Conservation (phyloP, 2,329 filamentous ascomycete genomes). For the Colletotrichum lindemuthianum region DNA sequence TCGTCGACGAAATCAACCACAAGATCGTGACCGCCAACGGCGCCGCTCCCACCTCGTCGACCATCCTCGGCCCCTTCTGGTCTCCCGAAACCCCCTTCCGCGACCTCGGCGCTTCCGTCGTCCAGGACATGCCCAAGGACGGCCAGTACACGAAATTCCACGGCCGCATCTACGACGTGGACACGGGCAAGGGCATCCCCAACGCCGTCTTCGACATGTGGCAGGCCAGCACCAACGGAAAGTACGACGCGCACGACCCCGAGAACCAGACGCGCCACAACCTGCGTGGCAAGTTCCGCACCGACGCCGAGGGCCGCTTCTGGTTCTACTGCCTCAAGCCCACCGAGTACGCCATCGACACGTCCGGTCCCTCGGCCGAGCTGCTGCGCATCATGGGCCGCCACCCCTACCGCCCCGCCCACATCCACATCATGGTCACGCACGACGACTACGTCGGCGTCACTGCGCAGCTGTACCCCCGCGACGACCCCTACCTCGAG, state of each 20-base stretch:
- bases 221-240: constrained; percentile 68
- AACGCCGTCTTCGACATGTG: constrained; percentile 68
- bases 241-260: constrained; percentile 72
- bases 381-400: constrained; percentile 39
- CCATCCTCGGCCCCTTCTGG: constrained; percentile 37
- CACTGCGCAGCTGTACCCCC: constrained; percentile 75
- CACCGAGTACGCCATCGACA: constrained; percentile 70
- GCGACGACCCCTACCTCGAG: constrained; percentile 63
- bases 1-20: constrained; percentile 37
- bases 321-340: constrained; percentile 72
- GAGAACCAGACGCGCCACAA: constrained; percentile 69
- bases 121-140: constrained; percentile 35
- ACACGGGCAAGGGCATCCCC: constrained; percentile 39
- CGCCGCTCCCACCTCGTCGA: constrained; percentile 31
- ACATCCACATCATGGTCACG: constrained; percentile 46
- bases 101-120: constrained; percentile 34
- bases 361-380: constrained; percentile 52
- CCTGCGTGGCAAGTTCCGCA: constrained; percentile 71
- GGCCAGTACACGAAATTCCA: constrained; percentile 35
- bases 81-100: constrained; percentile 37
- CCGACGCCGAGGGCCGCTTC: constrained; percentile 69
- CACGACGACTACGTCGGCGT: constrained; percentile 68
- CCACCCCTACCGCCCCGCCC: constrained; percentile 39
- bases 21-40: constrained; percentile 30
- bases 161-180: constrained; percentile 36